A percentile compares a stretch with the other conserved stretches of the same genome.
Conservation (phyloP, 768 basidiomycete genomes). For the Nevesoporus exiguus region DNA sequence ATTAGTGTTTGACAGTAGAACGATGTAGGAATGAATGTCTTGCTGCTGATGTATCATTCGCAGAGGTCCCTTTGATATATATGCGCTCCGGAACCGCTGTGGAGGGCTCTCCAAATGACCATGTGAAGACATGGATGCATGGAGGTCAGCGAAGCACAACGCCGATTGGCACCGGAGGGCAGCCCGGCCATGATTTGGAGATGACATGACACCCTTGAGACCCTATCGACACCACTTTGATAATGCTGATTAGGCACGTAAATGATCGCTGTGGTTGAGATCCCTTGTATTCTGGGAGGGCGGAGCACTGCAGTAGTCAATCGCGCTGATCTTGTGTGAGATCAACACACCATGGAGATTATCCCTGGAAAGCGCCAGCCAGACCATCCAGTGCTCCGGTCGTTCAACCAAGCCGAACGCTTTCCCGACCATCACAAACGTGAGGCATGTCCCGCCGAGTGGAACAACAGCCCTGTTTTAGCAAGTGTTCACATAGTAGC, state of each 20-base stretch:
- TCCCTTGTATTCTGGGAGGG: slow-evolving; percentile 5
- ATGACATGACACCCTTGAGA: background rate
- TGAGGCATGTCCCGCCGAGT: background rate
- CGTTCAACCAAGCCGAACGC: slow-evolving; percentile 4
- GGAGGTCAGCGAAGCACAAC: slow-evolving; percentile 13
- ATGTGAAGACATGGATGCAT: slow-evolving; percentile 14
- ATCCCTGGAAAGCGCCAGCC: slow-evolving; percentile 6
- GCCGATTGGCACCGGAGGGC: slow-evolving; percentile 17
- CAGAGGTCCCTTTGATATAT: slow-evolving; percentile 15
- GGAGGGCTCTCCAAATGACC: slow-evolving; percentile 19
- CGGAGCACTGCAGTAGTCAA: slow-evolving; percentile 1
- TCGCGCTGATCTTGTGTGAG: background rate
- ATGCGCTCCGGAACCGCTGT: slow-evolving; percentile 10
- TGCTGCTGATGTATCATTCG: slow-evolving; percentile 4
- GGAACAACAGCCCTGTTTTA: too few relatives aligned
- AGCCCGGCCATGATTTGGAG: slow-evolving; percentile 13
- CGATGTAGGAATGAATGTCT: slow-evolving; percentile 1
- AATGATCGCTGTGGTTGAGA: slow-evolving; percentile 3
- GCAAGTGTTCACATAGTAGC: too few relatives aligned
- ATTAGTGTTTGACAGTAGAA: background rate
- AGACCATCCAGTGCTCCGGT: slow-evolving; percentile 26
- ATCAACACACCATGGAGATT: slow-evolving; percentile 7
- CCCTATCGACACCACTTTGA: slow-evolving; percentile 12
- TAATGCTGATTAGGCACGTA: background rate
- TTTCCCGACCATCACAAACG: background rate